These are phyloP conservation scores for Syncephalastrum monosporum DNA, from an alignment of 371 early-diverging fungal genomes.

Conservation along the genomic window DNA sequence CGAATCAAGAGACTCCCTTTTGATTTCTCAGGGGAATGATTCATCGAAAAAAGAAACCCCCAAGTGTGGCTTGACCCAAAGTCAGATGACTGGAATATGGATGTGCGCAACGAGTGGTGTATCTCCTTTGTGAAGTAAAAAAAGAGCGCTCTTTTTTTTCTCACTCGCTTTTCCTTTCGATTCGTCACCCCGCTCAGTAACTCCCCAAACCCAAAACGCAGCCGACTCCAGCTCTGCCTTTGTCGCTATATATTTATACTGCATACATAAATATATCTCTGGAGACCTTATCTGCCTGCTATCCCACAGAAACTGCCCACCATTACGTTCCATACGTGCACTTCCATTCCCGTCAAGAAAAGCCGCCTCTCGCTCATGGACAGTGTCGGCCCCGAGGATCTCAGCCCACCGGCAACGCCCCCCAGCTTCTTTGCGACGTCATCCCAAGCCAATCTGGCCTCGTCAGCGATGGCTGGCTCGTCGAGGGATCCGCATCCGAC, in stretches of 20 bases:
- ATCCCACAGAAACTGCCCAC: slow-evolving; percentile 1
- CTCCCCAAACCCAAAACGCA: neutral
- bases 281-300: too few species aligned
- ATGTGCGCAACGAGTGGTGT: too few species aligned
- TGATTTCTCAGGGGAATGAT: neutral
- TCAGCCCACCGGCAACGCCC: slow-evolving; percentile 52
- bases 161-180: neutral
- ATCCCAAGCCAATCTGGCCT: slow-evolving; percentile 9
- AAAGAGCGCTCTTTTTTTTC: slow-evolving; percentile 1
- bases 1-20: neutral
- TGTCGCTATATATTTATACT: neutral
- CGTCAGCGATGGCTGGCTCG: too few species aligned
- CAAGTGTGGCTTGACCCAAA: too few species aligned
- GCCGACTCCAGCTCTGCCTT: neutral
- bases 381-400: slow-evolving; percentile 35
- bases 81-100: too few species aligned
- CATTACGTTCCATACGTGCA: slow-evolving; percentile 5
- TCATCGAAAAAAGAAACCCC: slow-evolving; percentile 3
- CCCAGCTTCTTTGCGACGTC: slow-evolving; percentile 31
- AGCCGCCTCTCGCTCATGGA: slow-evolving; percentile 21
- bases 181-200: slow-evolving; percentile 1
- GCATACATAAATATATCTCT: neutral
- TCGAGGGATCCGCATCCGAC: too few species aligned
- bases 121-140: neutral
- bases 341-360: slow-evolving; percentile 16